Evolutionary conservation across 2,329 filamentous ascomycete species (phyloP).

Genomic region (Colletotrichum tamarilloi): DNA sequence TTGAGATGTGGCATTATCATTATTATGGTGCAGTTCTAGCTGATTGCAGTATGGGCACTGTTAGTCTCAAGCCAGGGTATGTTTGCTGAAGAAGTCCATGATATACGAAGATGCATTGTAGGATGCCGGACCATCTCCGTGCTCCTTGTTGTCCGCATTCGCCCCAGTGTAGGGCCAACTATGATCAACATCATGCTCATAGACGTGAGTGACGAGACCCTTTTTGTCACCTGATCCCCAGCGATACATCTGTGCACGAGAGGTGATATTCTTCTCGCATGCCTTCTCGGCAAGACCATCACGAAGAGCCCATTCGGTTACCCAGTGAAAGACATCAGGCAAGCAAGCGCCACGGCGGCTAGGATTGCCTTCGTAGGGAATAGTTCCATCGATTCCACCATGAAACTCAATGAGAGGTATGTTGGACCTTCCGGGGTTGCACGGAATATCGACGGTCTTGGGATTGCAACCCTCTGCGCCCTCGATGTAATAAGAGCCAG

Average conservation of each 20-base stretch:
- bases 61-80: not conserved
- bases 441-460: conserved; percentile 48
- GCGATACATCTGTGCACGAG: not conserved
- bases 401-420: conserved; percentile 63
- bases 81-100: conserved; percentile 32
- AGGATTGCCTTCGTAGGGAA: conserved; percentile 54
- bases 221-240: conserved; percentile 3
- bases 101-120: conserved; percentile 37
- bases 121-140: conserved; percentile 33
- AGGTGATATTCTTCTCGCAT: not conserved
- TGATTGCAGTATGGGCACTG: not conserved
- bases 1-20: not conserved
- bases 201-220: conserved; percentile 18
- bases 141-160: conserved; percentile 35
- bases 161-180: conserved; percentile 35
- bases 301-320: conserved; percentile 49
- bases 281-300: conserved; percentile 39
- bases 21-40: not conserved
- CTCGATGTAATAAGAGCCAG: conserved; percentile 55
- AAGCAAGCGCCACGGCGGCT: conserved; percentile 54
- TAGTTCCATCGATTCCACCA: conserved; percentile 58
- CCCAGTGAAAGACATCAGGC: conserved; percentile 55
- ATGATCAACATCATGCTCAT: conserved; percentile 33
- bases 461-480: conserved; percentile 46
- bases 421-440: conserved; percentile 46